Percentiles rank a stretch among this genome's conserved stretches.
These are phyloP conservation scores for Moricandia moricandioides DNA, from an alignment of 345 rosid species.

Conservation along the genomic window DNA sequence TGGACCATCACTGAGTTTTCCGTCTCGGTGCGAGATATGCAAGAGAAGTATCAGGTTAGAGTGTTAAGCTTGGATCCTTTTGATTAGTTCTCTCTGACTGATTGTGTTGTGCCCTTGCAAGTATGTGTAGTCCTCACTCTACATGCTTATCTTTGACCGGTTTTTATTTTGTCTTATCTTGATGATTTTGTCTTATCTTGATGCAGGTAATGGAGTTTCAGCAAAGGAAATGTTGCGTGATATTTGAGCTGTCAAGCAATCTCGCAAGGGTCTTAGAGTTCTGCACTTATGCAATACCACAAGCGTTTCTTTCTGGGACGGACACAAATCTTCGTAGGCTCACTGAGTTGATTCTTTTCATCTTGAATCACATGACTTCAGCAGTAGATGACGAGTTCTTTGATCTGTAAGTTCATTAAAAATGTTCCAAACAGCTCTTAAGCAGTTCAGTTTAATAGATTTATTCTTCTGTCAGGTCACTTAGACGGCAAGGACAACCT, in stretches of 20 bases:
- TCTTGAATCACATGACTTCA: slow-evolving; percentile 79
- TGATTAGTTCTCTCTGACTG: not conserved
- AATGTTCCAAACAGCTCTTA: not conserved
- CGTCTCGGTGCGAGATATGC: slow-evolving; percentile 91
- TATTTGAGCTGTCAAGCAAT: slow-evolving; percentile 92
- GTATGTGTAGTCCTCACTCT: not conserved
- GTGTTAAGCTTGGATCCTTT: not conserved
- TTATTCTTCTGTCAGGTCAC: slow-evolving; percentile 49
- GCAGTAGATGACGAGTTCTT: slow-evolving; percentile 86
- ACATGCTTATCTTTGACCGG: not conserved
- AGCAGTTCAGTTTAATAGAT: not conserved
- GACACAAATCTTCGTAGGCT: slow-evolving; percentile 91
- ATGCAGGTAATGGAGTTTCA: slow-evolving; percentile 76
- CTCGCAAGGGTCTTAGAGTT: slow-evolving; percentile 91
- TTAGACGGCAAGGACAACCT: slow-evolving; percentile 67
- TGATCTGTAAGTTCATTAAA: slow-evolving; percentile 63
- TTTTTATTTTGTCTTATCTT: slow-evolving; percentile 16
- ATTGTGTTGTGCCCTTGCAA: not conserved
- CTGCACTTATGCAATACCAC: slow-evolving; percentile 80
- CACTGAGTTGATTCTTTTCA: slow-evolving; percentile 76
- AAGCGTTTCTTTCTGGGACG: slow-evolving; percentile 70
- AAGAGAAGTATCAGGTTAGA: slow-evolving; percentile 83
- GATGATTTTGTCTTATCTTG: slow-evolving; percentile 17
- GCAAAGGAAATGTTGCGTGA: slow-evolving; percentile 82
- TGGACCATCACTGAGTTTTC: slow-evolving; percentile 98